Percentiles rank a stretch among this genome's conserved stretches.
phyloP scores from a whole-genome alignment of 192 early-diverging fungal genomes.

The Glomus cerebriforme region DNA sequence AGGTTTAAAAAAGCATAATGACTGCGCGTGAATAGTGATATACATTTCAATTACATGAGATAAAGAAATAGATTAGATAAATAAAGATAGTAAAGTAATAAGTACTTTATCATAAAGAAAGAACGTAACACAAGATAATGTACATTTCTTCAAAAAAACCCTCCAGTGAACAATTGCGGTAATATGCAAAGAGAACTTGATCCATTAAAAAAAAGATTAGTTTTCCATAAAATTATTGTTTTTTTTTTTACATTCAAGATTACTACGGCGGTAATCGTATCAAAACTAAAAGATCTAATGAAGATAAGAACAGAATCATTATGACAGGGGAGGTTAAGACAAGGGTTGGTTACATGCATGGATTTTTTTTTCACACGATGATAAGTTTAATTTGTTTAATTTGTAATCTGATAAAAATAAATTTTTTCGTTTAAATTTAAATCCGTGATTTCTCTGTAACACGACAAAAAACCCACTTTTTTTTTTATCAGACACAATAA shows the following conservation, averaged over 20 bases:
- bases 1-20: background rate
- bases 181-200: background rate
- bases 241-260: background rate
- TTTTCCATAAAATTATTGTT: too few relatives aligned
- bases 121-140: background rate
- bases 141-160: background rate
- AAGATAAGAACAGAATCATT: background rate
- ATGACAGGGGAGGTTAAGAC: background rate
- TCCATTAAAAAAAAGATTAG: background rate
- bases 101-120: background rate
- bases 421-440: too few relatives aligned
- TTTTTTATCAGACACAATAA: too few relatives aligned
- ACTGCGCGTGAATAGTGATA: background rate
- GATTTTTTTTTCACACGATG: too few relatives aligned
- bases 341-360: too few relatives aligned
- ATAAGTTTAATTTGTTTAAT: too few relatives aligned
- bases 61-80: background rate
- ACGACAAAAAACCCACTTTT: too few relatives aligned
- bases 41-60: background rate
- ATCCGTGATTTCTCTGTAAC: too few relatives aligned
- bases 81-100: background rate
- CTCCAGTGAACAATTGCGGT: too few relatives aligned
- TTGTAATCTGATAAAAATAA: too few relatives aligned
- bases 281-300: background rate
- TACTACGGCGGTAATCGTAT: background rate